These are phyloP conservation scores for Passiflora organensis DNA, from an alignment of 345 rosid species.

Conservation along the genomic window DNA sequence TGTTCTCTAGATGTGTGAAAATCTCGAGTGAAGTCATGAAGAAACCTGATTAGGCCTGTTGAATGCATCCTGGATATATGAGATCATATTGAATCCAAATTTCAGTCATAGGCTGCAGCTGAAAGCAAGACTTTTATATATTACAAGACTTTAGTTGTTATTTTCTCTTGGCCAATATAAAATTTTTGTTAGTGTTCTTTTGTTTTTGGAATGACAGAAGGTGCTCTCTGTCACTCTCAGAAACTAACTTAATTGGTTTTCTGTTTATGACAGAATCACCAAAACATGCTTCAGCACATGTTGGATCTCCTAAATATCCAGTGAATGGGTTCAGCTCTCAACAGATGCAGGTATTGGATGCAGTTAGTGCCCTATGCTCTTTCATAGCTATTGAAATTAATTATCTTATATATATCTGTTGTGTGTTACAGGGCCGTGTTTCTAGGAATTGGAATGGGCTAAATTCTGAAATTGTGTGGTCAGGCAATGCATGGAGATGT, in stretches of 20 bases:
- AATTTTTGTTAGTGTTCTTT: too few relatives aligned
- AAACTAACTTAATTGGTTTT: background rate
- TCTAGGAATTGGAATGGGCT: conserved; percentile 46
- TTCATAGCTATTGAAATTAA: background rate
- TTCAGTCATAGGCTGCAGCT: too few relatives aligned
- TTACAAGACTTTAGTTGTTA: background rate
- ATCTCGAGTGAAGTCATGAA: background rate
- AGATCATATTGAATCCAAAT: background rate
- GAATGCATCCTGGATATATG: background rate
- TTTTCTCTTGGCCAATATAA: too few relatives aligned
- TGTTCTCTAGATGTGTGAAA: background rate
- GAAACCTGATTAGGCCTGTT: background rate
- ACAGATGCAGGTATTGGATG: conserved; percentile 37
- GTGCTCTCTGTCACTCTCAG: too few relatives aligned
- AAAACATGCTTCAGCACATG: conserved; percentile 40
- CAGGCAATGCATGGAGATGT: conserved; percentile 78
- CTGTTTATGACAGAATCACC: conserved; percentile 45
- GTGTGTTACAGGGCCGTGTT: conserved; percentile 42
- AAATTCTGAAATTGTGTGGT: conserved; percentile 78
- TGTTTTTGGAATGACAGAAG: too few relatives aligned
- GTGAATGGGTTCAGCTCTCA: conserved; percentile 38
- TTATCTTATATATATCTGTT: conserved; percentile 13
- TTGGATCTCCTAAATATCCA: conserved; percentile 40
- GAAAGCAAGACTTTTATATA: too few relatives aligned
- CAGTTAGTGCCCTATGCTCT: conserved; percentile 15